These are phyloP conservation scores for Rhizophora mangle DNA, from an alignment of 345 rosid species.

Conservation along the genomic window DNA sequence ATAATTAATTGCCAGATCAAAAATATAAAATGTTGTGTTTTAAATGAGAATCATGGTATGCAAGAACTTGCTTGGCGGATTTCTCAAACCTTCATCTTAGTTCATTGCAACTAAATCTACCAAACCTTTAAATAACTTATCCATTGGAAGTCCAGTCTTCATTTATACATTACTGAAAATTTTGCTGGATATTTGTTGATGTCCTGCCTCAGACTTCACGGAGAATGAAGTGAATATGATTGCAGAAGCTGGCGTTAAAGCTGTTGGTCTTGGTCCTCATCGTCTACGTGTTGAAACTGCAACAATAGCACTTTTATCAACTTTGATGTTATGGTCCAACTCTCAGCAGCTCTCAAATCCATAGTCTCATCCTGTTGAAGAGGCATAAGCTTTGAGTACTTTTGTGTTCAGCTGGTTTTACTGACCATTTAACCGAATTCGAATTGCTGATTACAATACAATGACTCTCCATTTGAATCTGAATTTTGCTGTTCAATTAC, in stretches of 20 bases:
- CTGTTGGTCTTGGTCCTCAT: conserved; percentile 81
- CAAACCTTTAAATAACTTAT: background rate
- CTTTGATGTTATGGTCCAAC: conserved; percentile 82
- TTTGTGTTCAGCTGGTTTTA: too few relatives aligned
- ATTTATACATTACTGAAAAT: background rate
- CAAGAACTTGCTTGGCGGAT: too few relatives aligned
- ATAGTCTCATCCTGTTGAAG: conserved; percentile 4
- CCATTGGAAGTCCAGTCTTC: background rate
- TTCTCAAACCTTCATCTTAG: too few relatives aligned
- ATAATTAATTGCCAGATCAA: too few relatives aligned
- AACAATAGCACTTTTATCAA: conserved; percentile 70
- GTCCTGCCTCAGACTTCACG: conserved; percentile 44
- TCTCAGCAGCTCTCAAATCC: conserved; percentile 34
- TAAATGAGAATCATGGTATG: too few relatives aligned
- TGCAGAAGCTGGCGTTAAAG: conserved; percentile 61
- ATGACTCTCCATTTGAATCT: too few relatives aligned
- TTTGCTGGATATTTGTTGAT: background rate
- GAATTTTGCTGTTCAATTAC: too few relatives aligned
- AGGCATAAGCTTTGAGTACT: background rate
- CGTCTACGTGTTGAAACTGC: conserved; percentile 92
- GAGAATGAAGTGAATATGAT: conserved; percentile 55
- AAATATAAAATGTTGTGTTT: too few relatives aligned
- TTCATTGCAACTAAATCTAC: background rate
- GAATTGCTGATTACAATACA: too few relatives aligned
- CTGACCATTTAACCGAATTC: too few relatives aligned